Evolutionary conservation across 1,139 yeast genomes (phyloP), one percentile per base, ranked within the genome.

Genomic region (Yamadazyma pseudoaaseri): DNA sequence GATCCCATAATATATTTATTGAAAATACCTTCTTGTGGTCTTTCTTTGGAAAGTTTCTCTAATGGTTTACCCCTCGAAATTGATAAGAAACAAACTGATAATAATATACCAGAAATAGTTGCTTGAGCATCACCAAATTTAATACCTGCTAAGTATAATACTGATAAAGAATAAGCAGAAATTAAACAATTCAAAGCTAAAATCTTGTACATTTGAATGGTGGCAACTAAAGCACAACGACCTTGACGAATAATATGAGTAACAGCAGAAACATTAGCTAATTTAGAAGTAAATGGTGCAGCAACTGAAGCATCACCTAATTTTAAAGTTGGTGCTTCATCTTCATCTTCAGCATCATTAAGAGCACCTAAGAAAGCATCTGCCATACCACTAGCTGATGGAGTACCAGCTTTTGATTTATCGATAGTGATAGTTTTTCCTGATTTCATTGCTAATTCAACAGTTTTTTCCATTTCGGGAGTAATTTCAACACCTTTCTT

Each of bases 301-400:
- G 99, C 99, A 51, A 94, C 96, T 17, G 97, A 90, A 7, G 99
- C 99, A 66, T 92, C 99, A 52, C 99, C 99, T 37, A 92, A 73
- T 60, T 92, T 94, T 64, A 92, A 75, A 30, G 86, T 80, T 38
- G 99, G 98, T 0, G 94, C 95, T 48, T 90, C 97, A 37, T 71
- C 84, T 36, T 81, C 92, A 20, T 73, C 85, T 45, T 79, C 89
- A 35, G 79, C 78, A 37, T 79, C 84, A 49, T 79, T 77, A 58
- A 86, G 62, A 40, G 86, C 78, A 39, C 78, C 71, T 63, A 89
- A 67, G 45, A 90, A 64, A 48, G 83, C 73, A 47, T 86, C 92
- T 30, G 96, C 92, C 50, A 90, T 49, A 26, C 56, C 60, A 35
- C 76, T 78, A 34, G 31, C 36, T 18, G 62, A 61, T 20, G 56